These are phyloP conservation scores for Coniosporium apollinis DNA, from an alignment of 495 filamentous ascomycete species.

Conservation along the genomic window DNA sequence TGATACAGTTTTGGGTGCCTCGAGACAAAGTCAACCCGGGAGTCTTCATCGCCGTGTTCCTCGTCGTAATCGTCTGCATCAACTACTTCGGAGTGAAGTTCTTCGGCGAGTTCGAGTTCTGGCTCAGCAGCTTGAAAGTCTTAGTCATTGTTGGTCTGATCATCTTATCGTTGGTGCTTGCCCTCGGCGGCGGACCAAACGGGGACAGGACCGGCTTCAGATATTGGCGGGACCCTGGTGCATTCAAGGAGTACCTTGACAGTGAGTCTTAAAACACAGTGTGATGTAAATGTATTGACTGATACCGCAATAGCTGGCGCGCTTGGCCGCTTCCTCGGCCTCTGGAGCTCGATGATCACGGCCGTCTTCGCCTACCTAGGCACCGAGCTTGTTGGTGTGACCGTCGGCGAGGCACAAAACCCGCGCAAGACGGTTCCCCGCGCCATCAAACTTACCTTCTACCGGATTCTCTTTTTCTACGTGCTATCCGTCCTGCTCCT, in stretches of 20 bases:
- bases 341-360: conserved; percentile 64
- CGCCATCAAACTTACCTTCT: conserved; percentile 24
- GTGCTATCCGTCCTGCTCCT: conserved; percentile 35
- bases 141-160: conserved; percentile 20
- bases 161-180: conserved; percentile 49
- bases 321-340: conserved; percentile 45
- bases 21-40: conserved; percentile 44
- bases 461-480: conserved; percentile 25
- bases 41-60: conserved; percentile 39
- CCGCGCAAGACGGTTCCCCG: conserved; percentile 22
- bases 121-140: conserved; percentile 38
- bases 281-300: conserved; percentile 4
- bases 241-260: conserved; percentile 24
- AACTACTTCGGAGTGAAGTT: conserved; percentile 46
- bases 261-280: not conserved
- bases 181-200: conserved; percentile 44
- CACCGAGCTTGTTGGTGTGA: conserved; percentile 66
- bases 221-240: conserved; percentile 62
- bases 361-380: conserved; percentile 74
- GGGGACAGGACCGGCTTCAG: conserved; percentile 55
- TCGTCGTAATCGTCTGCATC: conserved; percentile 34
- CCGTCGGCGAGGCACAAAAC: conserved; percentile 32
- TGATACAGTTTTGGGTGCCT: conserved; percentile 55
- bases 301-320: conserved; percentile 21
- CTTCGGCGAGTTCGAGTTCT: conserved; percentile 74